Base-by-base conservation (phyloP, 306 rosid species). In the Vigna angularis region DNA sequence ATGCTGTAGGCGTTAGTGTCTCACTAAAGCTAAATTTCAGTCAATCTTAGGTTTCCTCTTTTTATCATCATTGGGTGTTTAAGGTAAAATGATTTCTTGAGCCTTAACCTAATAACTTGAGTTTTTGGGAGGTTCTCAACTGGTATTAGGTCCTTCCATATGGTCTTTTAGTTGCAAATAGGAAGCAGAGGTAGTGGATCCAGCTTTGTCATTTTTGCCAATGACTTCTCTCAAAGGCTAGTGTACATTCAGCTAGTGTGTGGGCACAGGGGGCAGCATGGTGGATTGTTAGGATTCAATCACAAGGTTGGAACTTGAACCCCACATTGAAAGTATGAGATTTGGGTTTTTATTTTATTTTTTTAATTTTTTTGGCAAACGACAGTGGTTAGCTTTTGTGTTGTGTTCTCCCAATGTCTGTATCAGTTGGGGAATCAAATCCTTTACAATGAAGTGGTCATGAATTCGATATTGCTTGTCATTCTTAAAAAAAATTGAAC, bases 401-500 rank as follows among this genome's bases (percentile, higher is more conserved):
- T 17, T 4, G 50, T 20, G 50, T 52, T 72, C 24, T 72, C 52
- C 52, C 52, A 13, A 17, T 32, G 62, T 36, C 17, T 72, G 40
- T 36, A 34, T 36, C 34, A 53, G 40, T 72, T n/a, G 36, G 36
- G 7, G 17, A 70, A 18, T 72, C 64, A 72, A 53, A 40, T 12
- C 15, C 14, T 22, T 38, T 20, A 34, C 14, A 16, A 38, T 28
- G 51, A 18, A 57, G 24, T 42, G 18, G 68, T 28, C 22, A n/a
- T 65, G 58, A 74, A 65, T 45, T 74, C 1, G 8, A 44, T 58
- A 67, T 42, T 56, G 53, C 40, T 40, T 63, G n/a, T 44, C 14
- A 20, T 18, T 73, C 18, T 55, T 56, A 57, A 16, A 24, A 14
- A 73, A 44, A 38, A 7, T 42, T 57, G 56, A 42, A 59, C 14